Base-by-base conservation (phyloP, 2,329 filamentous ascomycete genomes). In the Alternaria rosae region DNA sequence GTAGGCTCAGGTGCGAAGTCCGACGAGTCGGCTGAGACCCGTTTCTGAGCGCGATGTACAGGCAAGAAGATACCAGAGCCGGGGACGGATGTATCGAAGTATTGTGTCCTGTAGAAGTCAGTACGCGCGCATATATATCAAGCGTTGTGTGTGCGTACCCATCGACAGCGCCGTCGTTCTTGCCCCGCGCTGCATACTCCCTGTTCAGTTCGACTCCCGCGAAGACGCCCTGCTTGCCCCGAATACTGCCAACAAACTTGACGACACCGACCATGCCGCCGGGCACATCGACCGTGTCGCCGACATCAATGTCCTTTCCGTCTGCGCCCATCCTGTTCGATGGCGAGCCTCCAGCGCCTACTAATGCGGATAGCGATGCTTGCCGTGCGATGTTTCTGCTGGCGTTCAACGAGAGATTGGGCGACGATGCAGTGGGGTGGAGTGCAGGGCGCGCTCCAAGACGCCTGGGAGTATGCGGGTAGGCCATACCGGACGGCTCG, bases 151-250 rank as follows among this genome's bases (percentile, higher is more conserved):
- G 38, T 54, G 57, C 88, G 80, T 85, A 94, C 92, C 94, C 95
- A 70, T 98, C 94, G 57, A 98, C 95, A 79, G 97, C 94, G 66
- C 95, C 95, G 73, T 88, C 96, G 76, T 99, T 99, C 85, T 99
- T 99, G 32, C 95, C 95, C 76, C 91, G 88, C 54, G 85, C 80
- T 32, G 93, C 92, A 82, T 91, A 96, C 69, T 97, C 92, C 55
- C 87, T 84, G 72, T 90, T 88, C 66, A 99, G 85, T 80, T 99
- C 95, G 35, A 99, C 92, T 47, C 95, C 95, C 30, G 92, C 93
- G 83, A 99, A 99, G 20, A 88, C 87, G 53, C 95, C 95, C 70
- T 91, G 93, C 83, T 97, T 97, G 66, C 94, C 94, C 70, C 89
- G 88, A 42, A 99, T 94, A 41, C 85, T 84, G 45, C 95, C 95